phyloP scores from a whole-genome alignment of 371 early-diverging fungal species.

The Mortierella polycephala region DNA sequence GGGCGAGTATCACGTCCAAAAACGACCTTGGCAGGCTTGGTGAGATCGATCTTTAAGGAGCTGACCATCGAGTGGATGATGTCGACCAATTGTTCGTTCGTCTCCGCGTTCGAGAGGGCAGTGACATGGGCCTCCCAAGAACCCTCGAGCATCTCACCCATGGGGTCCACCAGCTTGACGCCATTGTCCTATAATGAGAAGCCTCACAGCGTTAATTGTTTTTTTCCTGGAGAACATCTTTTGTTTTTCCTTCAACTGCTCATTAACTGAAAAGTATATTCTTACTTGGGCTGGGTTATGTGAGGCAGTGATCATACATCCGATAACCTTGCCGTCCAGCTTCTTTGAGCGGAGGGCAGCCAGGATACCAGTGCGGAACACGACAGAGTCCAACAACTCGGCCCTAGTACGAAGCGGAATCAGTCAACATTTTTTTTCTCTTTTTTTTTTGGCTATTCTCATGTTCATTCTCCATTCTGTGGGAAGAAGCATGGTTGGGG shows the following conservation, averaged over 20 bases:
- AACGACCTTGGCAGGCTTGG: slow-evolving; percentile 75
- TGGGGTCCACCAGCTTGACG: slow-evolving; percentile 98
- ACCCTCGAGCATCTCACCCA: slow-evolving; percentile 98
- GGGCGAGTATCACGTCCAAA: slow-evolving; percentile 96
- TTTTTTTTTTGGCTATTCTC: background rate
- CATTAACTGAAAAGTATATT: background rate
- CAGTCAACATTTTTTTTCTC: background rate
- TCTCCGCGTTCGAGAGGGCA: slow-evolving; percentile 89
- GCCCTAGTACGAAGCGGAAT: slow-evolving; percentile 63
- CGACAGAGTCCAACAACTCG: slow-evolving; percentile 86
- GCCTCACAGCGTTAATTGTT: background rate
- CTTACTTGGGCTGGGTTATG: slow-evolving; percentile 95
- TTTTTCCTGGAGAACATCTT: background rate
- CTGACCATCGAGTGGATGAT: slow-evolving; percentile 74
- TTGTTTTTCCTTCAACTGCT: background rate
- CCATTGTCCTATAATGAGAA: slow-evolving; percentile 90
- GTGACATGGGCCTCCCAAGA: slow-evolving; percentile 97
- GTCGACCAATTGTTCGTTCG: slow-evolving; percentile 72
- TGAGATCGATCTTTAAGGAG: slow-evolving; percentile 77
- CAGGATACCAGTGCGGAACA: slow-evolving; percentile 95
- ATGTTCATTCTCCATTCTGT: background rate
- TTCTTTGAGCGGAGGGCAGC: slow-evolving; percentile 92
- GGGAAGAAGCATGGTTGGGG: background rate
- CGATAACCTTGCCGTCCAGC: slow-evolving; percentile 89
- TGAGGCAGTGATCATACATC: slow-evolving; percentile 99